Percentiles rank a stretch among this genome's conserved stretches.
Conservation (phyloP, 257 asterid genomes). For the Petrea volubilis region DNA sequence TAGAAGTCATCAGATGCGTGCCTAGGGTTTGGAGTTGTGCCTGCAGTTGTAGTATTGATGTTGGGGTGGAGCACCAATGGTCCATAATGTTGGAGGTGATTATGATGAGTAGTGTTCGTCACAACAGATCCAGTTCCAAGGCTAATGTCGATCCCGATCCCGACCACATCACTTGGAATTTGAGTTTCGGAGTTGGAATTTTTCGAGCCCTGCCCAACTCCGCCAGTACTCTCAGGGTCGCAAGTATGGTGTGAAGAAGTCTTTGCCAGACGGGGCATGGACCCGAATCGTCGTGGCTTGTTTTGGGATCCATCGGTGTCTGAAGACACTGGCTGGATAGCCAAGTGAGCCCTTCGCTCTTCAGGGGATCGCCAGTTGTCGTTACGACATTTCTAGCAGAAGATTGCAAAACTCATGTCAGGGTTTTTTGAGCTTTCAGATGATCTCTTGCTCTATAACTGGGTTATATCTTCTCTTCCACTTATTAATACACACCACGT, state of each 20-base stretch:
- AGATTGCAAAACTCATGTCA: too few relatives aligned
- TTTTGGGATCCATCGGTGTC: constrained; percentile 4
- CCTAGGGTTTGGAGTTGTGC: constrained; percentile 11
- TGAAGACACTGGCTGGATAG: not conserved
- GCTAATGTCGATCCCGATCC: too few relatives aligned
- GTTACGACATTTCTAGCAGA: constrained; percentile 46
- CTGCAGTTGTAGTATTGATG: not conserved
- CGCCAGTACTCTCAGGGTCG: not conserved
- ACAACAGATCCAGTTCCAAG: too few relatives aligned
- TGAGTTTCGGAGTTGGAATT: not conserved
- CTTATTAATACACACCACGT: too few relatives aligned
- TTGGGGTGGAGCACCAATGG: constrained; percentile 1
- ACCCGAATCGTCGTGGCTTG: constrained; percentile 41
- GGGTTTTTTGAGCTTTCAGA: too few relatives aligned
- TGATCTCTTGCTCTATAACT: too few relatives aligned
- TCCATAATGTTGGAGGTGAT: constrained; percentile 5
- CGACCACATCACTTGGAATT: not conserved
- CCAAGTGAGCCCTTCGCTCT: constrained; percentile 2
- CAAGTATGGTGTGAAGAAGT: not conserved
- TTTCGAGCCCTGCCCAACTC: constrained; percentile 5
- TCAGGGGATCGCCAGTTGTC: constrained; percentile 48
- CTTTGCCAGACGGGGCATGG: constrained; percentile 35
- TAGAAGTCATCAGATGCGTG: constrained; percentile 24
- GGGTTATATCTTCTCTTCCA: too few relatives aligned
- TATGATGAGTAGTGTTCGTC: not conserved